Percentiles rank a stretch among this genome's conserved stretches.
Conservation (phyloP, 176 grass and related monocot genomes). For the Bothriochloa decipiens region DNA sequence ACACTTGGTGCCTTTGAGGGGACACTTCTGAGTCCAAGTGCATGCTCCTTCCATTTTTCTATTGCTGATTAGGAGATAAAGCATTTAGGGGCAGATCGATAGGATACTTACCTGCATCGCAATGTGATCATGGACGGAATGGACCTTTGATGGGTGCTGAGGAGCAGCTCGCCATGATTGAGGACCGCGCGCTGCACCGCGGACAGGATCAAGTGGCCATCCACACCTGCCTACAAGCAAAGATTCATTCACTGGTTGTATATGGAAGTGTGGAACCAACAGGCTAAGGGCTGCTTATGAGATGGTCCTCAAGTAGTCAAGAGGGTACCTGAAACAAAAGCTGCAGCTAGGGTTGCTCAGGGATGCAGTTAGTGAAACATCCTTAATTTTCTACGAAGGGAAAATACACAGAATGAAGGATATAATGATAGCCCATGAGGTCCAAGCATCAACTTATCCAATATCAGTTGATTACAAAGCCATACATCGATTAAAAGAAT, state of each 20-base stretch:
- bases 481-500: too few relatives aligned
- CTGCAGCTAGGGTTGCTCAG: constrained; percentile 29
- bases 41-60: constrained; percentile 40
- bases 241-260: constrained; percentile 42
- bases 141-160: constrained; percentile 48
- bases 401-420: too few relatives aligned
- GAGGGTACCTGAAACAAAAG: constrained; percentile 44
- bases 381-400: too few relatives aligned
- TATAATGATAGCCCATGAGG: too few relatives aligned
- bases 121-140: constrained; percentile 36
- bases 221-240: constrained; percentile 58
- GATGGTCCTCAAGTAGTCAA: constrained; percentile 49
- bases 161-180: constrained; percentile 54
- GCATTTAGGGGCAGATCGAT: constrained; percentile 16
- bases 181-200: constrained; percentile 39
- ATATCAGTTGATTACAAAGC: too few relatives aligned
- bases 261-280: constrained; percentile 22
- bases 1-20: constrained; percentile 53
- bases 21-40: constrained; percentile 58
- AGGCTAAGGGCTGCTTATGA: constrained; percentile 40
- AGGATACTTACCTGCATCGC: constrained; percentile 27
- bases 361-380: constrained; percentile 39
- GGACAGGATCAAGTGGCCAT: constrained; percentile 59
- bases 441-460: too few relatives aligned
- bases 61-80: constrained; percentile 31